Percentiles rank a stretch among this genome's conserved stretches.
These are phyloP conservation scores for Rhizopus delemar DNA, from an alignment of 371 early-diverging fungal genomes.

Conservation along the genomic window DNA sequence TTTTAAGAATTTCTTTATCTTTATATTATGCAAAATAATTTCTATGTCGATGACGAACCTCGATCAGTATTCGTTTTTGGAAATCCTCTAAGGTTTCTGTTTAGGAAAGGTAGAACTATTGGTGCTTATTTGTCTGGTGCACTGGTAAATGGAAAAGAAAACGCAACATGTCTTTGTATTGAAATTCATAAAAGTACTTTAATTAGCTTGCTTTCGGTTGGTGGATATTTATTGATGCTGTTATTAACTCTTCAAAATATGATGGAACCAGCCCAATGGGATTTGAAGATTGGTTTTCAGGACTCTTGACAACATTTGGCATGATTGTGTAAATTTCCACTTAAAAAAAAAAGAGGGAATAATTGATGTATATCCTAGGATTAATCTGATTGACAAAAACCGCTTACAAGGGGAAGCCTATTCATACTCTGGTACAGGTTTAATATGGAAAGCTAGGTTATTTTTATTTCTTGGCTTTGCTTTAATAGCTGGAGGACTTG, in stretches of 20 bases:
- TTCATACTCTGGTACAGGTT: conserved; percentile 41
- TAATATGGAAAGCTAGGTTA: conserved; percentile 70
- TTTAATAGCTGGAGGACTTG: conserved; percentile 76
- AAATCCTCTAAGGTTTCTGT: conserved; percentile 44
- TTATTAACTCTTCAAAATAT: conserved; percentile 43
- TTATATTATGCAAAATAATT: not conserved
- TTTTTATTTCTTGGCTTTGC: conserved; percentile 80
- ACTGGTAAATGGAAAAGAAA: conserved; percentile 36
- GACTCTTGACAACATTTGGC: conserved; percentile 73
- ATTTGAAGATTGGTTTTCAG: conserved; percentile 85
- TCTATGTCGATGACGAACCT: conserved; percentile 38
- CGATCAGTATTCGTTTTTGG: conserved; percentile 45
- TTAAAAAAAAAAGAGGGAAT: no score
- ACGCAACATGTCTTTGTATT: not conserved
- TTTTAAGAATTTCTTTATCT: no score
- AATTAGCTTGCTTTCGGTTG: conserved; percentile 76
- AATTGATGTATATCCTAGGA: conserved; percentile 25
- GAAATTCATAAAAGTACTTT: conserved; percentile 3
- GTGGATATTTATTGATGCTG: conserved; percentile 83
- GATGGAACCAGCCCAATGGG: conserved; percentile 46
- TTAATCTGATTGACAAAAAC: conserved; percentile 60
- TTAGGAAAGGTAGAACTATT: conserved; percentile 54
- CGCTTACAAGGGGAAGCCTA: conserved; percentile 59
- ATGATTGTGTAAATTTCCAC: conserved; percentile 67
- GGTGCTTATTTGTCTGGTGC: conserved; percentile 56